Percentiles rank a stretch among this genome's conserved stretches.
phyloP scores from a whole-genome alignment of 805 yeast species.

The Lipomyces kockii region DNA sequence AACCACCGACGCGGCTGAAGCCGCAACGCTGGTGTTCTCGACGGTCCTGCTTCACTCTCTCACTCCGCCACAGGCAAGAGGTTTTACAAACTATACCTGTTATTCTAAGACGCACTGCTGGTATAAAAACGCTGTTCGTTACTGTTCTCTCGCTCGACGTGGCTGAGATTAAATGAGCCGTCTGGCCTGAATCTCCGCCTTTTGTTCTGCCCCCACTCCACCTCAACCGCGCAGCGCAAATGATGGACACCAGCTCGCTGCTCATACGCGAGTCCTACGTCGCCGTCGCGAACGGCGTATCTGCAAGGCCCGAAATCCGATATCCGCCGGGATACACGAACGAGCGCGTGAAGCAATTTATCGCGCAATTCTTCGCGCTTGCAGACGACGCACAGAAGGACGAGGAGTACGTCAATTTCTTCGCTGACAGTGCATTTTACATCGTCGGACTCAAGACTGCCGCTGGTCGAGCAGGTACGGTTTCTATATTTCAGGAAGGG shows the following conservation, averaged over 20 bases:
- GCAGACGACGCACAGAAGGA: constrained; percentile 16
- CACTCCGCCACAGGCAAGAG: no score
- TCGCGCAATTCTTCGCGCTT: constrained; percentile 13
- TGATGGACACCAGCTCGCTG: constrained; percentile 1
- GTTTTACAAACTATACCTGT: no score
- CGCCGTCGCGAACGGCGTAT: background rate
- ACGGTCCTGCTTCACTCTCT: no score
- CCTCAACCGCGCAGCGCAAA: background rate
- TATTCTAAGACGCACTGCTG: no score
- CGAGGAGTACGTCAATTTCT: constrained; percentile 18
- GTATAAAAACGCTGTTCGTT: no score
- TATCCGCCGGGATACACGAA: constrained; percentile 17
- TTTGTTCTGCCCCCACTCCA: background rate
- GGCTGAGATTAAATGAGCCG: background rate
- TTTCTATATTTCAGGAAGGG: background rate
- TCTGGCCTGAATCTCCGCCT: background rate
- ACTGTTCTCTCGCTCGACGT: no score
- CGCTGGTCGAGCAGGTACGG: constrained; percentile 21
- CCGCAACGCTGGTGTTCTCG: no score
- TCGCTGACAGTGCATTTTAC: constrained; percentile 23
- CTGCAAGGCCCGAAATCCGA: constrained; percentile 6
- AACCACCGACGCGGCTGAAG: no score
- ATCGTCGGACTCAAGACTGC: constrained; percentile 21
- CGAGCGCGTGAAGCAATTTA: constrained; percentile 18
- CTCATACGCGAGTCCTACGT: background rate